Base-by-base conservation (phyloP, 1,284 basidiomycete species). In the Earliella scabrosa region DNA sequence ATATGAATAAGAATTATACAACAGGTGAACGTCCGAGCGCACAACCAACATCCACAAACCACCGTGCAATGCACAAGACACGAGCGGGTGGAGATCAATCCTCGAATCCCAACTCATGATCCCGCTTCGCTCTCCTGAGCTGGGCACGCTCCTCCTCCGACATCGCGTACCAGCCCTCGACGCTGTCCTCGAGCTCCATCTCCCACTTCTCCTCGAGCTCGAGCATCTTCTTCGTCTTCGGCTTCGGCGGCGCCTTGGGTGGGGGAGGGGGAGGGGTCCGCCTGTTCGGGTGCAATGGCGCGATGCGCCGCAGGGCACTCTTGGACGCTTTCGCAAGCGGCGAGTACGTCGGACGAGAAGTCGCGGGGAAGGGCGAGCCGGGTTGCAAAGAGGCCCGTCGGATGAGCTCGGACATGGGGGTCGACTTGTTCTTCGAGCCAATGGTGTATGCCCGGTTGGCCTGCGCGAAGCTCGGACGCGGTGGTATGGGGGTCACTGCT, bases 191-290 rank as follows among this genome's bases (percentile, higher is more conserved):
- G 50, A 92, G 72, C 71, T 92, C 88, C 70, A 88, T 82, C 68
- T 91, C 88, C 81, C 90, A 90, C 65, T 78, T 81, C 71, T 91
- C 88, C 72, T 92, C 89, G 64, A 82, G 71, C 65, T 86, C 82
- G 21, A 88, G 70, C 72, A 88, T 82, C 70, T 91, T 91, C 76
- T 91, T 90, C 43, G 79, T 85, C 75, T 91, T 91, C 73, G 87
- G 83, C 47, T 78, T 79, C 40, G 80, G 83, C 21, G 83, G 85
- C 0, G 83, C 83, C 14, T 82, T 82, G 2, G 87, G 88, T 0
- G 78, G 81, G 0, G 87, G 86, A 0, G 83, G 83, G 0, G 89
- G 88, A 0, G 89, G 89, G 1, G 86, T 83, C 8, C 82, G 79
- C 43, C 88, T 75, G 66, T 88, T 87, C 8, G 83, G 81, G 64